Conservation (phyloP, 108 stramenopile species). For the Nitzschia inconspicua region DNA sequence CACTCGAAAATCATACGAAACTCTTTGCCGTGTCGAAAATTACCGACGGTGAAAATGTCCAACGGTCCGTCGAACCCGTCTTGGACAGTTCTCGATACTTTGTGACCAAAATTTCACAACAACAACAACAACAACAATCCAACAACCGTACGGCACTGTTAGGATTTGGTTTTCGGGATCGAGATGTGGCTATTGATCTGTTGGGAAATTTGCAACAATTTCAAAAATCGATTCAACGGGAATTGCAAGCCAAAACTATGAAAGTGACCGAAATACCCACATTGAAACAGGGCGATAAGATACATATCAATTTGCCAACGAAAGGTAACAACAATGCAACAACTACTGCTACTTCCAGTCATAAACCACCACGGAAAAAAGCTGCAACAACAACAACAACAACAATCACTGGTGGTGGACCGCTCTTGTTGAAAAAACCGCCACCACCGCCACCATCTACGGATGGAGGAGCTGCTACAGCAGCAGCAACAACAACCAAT, state of each 20-base stretch:
- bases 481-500: not conserved
- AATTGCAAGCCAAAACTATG: constrained; percentile 42
- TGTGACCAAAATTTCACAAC: constrained; percentile 53
- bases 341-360: constrained; percentile 14
- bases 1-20: constrained; percentile 30
- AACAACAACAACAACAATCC: not conserved
- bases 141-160: constrained; percentile 40
- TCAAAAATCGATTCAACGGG: constrained; percentile 38
- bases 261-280: constrained; percentile 41
- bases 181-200: constrained; percentile 73
- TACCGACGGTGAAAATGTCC: not conserved
- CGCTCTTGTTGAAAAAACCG: constrained; percentile 37
- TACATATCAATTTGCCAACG: constrained; percentile 45
- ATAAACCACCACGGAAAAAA: not conserved
- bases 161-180: constrained; percentile 81
- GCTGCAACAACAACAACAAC: not conserved
- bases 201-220: constrained; percentile 69
- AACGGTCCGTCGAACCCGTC: constrained; percentile 32
- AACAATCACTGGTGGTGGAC: constrained; percentile 5
- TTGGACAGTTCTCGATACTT: constrained; percentile 56
- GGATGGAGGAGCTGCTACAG: not conserved
- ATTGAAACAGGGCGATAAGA: constrained; percentile 72
- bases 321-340: not conserved
- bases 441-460: constrained; percentile 1
- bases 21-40: constrained; percentile 25